Base-by-base conservation (phyloP, 164 flowering plant genomes). In the Cinnamomum micranthum region DNA sequence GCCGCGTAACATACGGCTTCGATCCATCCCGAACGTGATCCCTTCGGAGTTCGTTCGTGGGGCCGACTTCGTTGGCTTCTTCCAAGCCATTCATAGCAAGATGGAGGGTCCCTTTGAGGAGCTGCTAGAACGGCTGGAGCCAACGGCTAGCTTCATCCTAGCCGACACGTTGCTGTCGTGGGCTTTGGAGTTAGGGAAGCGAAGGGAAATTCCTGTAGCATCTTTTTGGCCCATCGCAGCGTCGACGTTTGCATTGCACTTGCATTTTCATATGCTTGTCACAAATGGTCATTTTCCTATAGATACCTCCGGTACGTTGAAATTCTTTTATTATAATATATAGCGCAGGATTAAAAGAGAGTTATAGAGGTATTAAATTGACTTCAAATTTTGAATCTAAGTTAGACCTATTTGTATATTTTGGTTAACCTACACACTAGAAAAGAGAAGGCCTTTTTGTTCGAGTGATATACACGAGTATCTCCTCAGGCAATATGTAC, bases 11-110 rank as follows among this genome's bases (percentile, higher is more conserved):
- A 69, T 93, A 15, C 81, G 81, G 9, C 82, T 88, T 68, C 80
- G 75, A 22, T 67, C 92, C 13, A 72, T 95, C 23, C 98, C 98
- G 0, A 92, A 91, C 70, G 93, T 92, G 24, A 77, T 90, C 59
- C 96, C 97, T 0, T 91, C 92, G 0, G 94, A 91, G 85, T 74
- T 63, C 13, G 82, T 17, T 14, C 90, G 97, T 0, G 89, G 69
- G 31, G 62, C 35, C 3, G 85, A 90, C 77, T 71, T 83, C 12
- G 5, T 65, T 1, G 87, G 84, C 20, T 94, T 94, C 75, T 0
- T 86, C 0, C 77, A 84, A 25, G 95, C 96, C 13, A 87, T 84
- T 0, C 10, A 4, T 65, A 88, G 88, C 0, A 84, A 85, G 76
- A 70, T 94, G 85, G 90, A 78, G 31, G 88, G 41, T 28, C 92